Evolutionary conservation across 2,329 filamentous ascomycete species (phyloP), one percentile per base, ranked within the genome.

Genomic region (Pyrenophora teres): DNA sequence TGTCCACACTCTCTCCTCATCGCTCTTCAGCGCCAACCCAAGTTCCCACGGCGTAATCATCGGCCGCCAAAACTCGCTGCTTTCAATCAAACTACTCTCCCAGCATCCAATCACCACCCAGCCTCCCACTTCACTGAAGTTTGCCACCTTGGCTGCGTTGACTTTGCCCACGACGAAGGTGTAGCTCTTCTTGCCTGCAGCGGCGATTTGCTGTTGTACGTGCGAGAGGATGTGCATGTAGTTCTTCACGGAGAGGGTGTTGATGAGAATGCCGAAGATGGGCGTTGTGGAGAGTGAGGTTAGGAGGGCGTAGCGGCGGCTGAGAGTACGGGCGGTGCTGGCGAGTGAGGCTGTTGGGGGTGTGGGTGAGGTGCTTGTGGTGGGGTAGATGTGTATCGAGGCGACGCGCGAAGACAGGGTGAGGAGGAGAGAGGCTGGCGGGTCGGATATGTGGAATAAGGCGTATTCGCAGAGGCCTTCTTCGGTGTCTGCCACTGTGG

Each of bases 91-190:
- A 53, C 89, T 91, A 72, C 92, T 96, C 76, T 99, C 94, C 94
- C 94, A 99, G 75, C 94, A 99, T 2, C 94, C 93, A 8, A 99
- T 90, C 0, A 97, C 92, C 0, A 97, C 92, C 94, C 94, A 99
- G 13, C 92, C 93, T 37, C 92, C 93, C 4, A 99, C 85, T 73
- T 99, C 94, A 51, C 88, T 85, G 76, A 99, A 99, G 74, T 99
- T 99, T 41, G 94, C 94, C 18, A 99, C 81, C 73, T 99, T 99
- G 32, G 92, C 93, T 0, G 92, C 87, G 68, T 97, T 99, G 21
- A 99, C 81, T 73, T 97, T 97, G 52, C 94, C 94, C 0, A 99
- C 94, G 2, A 99, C 94, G 40, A 99, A 90, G 1, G 93, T 90
- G 73, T 99, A 99, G 71, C 85, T 89, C 77, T 97, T 99, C 78